These are phyloP conservation scores for Shiraia sp. DNA, from an alignment of 2,329 filamentous ascomycete species.

Conservation along the genomic window DNA sequence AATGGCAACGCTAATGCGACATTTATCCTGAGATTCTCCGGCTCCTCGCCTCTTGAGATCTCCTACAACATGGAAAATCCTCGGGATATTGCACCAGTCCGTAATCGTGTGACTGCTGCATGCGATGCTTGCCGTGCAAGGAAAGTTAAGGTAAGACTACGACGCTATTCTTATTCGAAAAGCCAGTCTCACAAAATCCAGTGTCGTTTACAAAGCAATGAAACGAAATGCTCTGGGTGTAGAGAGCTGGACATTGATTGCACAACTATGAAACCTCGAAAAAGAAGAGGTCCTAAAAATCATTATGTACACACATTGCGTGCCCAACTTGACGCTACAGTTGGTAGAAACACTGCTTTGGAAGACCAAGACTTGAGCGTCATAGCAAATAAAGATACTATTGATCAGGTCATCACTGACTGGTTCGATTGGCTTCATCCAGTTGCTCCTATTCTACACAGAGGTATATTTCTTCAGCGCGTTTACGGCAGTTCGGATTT, in stretches of 20 bases:
- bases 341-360: not conserved
- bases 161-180: too few relatives aligned
- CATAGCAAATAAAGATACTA: conserved; percentile 10
- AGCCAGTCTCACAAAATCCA: conserved; percentile 3
- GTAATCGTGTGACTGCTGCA: conserved; percentile 16
- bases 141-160: conserved; percentile 23
- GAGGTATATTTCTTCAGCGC: conserved; percentile 8
- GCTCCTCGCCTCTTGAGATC: not conserved
- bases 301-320: conserved; percentile 15
- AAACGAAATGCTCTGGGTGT: conserved; percentile 14
- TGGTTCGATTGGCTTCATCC: conserved; percentile 28
- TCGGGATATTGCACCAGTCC: conserved; percentile 8
- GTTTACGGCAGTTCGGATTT: not conserved
- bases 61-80: conserved; percentile 1
- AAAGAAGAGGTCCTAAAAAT: conserved; percentile 24
- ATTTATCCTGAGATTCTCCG: conserved; percentile 14
- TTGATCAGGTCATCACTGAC: conserved; percentile 16
- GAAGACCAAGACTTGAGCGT: conserved; percentile 1
- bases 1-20: conserved; percentile 5
- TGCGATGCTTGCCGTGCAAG: conserved; percentile 24
- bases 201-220: conserved; percentile 8
- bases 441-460: conserved; percentile 20
- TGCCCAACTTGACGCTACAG: conserved; percentile 4
- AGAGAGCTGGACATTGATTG: conserved; percentile 17
- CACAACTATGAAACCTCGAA: conserved; percentile 16